Evolutionary conservation across 352 stramenopile species (phyloP).

Genomic region (Phytophthora aleatoria): DNA sequence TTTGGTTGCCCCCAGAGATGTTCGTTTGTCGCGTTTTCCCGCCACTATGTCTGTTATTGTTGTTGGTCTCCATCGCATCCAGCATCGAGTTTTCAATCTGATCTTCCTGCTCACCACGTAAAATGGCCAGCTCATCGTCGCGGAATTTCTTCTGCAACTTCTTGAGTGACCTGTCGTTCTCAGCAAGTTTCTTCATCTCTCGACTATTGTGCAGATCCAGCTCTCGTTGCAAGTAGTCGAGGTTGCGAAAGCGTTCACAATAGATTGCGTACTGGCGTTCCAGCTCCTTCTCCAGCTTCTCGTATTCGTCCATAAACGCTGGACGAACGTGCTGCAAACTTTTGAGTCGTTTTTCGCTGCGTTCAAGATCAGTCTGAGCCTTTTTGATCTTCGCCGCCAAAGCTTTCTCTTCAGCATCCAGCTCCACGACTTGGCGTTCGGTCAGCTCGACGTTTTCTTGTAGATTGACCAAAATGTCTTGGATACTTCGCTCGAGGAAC

Average conservation of each 20-base stretch:
- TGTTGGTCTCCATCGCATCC: conserved; percentile 40
- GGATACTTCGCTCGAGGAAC: conserved; percentile 87
- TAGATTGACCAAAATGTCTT: conserved; percentile 71
- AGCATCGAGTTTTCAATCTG: conserved; percentile 69
- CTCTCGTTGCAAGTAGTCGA: conserved; percentile 96
- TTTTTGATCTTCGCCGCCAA: conserved; percentile 94
- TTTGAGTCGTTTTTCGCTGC: conserved; percentile 94
- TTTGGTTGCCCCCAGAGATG: conserved; percentile 53
- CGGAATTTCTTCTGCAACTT: conserved; percentile 93
- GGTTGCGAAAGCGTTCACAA: conserved; percentile 94
- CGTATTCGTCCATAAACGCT: conserved; percentile 98
- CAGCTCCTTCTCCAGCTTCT: conserved; percentile 97
- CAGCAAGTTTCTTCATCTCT: conserved; percentile 88
- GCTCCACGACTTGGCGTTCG: conserved; percentile 88
- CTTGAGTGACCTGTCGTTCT: conserved; percentile 91
- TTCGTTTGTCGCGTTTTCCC: conserved; percentile 34
- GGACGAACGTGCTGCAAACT: conserved; percentile 92
- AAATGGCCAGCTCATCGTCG: conserved; percentile 90
- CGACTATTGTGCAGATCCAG: conserved; percentile 89
- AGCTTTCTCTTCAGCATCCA: conserved; percentile 92
- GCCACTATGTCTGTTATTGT: conserved; percentile 48
- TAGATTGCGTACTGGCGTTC: conserved; percentile 95
- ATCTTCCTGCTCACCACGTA: conserved; percentile 89
- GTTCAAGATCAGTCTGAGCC: conserved; percentile 93
- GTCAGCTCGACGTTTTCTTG: conserved; percentile 90